Percentiles rank a stretch among this genome's conserved stretches.
Conservation (phyloP, 371 early-diverging fungal species). For the Lichtheimia hyalospora region DNA sequence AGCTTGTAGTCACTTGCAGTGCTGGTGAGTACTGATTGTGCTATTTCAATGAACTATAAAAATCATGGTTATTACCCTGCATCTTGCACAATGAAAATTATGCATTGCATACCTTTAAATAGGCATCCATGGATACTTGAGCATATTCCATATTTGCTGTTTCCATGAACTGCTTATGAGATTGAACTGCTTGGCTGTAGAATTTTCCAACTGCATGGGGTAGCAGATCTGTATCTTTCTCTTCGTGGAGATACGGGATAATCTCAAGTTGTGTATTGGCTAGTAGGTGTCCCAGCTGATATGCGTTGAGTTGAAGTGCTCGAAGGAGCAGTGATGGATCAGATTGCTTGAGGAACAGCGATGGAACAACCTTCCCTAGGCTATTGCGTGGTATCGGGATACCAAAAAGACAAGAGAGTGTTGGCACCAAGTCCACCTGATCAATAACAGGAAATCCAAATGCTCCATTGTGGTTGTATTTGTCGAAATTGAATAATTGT, state of each 20-base stretch:
- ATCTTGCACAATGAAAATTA: too few species aligned
- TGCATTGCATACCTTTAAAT: slow-evolving; percentile 29
- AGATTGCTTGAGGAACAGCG: slow-evolving; percentile 40
- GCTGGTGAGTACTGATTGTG: slow-evolving; percentile 47
- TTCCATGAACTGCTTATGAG: slow-evolving; percentile 16
- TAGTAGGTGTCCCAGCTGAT: slow-evolving; percentile 52
- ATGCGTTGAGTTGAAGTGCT: slow-evolving; percentile 60
- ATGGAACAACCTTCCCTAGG: slow-evolving; percentile 79
- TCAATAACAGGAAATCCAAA: slow-evolving; percentile 50
- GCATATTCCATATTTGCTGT: neutral
- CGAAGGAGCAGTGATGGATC: slow-evolving; percentile 13
- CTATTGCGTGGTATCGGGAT: slow-evolving; percentile 92
- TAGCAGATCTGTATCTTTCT: neutral
- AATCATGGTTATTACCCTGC: neutral
- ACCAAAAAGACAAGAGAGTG: slow-evolving; percentile 78
- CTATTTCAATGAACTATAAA: slow-evolving; percentile 42
- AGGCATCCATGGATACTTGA: slow-evolving; percentile 22
- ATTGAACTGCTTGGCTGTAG: slow-evolving; percentile 12
- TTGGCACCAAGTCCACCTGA: slow-evolving; percentile 91
- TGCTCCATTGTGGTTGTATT: neutral
- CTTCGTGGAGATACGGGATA: slow-evolving; percentile 10
- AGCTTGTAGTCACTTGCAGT: slow-evolving; percentile 61
- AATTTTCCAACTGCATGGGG: neutral
- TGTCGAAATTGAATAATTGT: neutral
- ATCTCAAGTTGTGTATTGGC: slow-evolving; percentile 14